Evolutionary conservation across 2,329 filamentous ascomycete species (phyloP).

Genomic region (Penicillium brevicompactum): DNA sequence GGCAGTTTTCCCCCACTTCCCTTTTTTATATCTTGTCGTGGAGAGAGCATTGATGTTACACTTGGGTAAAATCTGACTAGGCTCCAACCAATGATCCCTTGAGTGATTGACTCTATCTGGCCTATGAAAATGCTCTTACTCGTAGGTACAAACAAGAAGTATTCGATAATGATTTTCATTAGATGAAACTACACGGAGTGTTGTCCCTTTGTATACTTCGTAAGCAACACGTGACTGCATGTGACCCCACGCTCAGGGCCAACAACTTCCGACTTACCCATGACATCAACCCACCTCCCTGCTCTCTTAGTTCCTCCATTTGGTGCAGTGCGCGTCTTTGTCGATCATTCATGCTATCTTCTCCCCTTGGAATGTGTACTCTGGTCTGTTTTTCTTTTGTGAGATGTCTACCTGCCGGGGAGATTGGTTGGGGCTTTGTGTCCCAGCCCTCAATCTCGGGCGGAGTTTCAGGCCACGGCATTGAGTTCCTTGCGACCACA

Average conservation of each 20-base stretch:
- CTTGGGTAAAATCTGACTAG: too few relatives aligned
- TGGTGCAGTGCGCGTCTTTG: not conserved
- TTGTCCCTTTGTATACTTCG: not conserved
- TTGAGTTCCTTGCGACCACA: conserved; percentile 3
- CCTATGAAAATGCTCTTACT: not conserved
- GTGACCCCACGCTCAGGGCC: conserved; percentile 8
- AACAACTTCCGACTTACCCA: conserved; percentile 7
- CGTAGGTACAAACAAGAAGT: not conserved
- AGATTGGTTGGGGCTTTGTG: not conserved
- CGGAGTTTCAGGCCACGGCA: conserved; percentile 1
- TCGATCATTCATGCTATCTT: not conserved
- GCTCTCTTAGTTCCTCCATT: conserved; percentile 1
- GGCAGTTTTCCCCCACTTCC: too few relatives aligned
- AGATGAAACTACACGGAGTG: too few relatives aligned
- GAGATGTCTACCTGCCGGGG: not conserved
- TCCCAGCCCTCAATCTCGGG: conserved; percentile 12
- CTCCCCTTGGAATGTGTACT: not conserved
- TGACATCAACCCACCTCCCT: conserved; percentile 10
- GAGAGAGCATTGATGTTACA: too few relatives aligned
- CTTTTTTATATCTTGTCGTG: too few relatives aligned
- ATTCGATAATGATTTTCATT: not conserved
- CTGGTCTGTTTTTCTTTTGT: not conserved
- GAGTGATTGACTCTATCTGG: too few relatives aligned
- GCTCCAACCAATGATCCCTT: too few relatives aligned
- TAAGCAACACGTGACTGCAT: not conserved